Conservation (phyloP, 2,329 filamentous ascomycete species). For the Cryphonectria nitschkei region DNA sequence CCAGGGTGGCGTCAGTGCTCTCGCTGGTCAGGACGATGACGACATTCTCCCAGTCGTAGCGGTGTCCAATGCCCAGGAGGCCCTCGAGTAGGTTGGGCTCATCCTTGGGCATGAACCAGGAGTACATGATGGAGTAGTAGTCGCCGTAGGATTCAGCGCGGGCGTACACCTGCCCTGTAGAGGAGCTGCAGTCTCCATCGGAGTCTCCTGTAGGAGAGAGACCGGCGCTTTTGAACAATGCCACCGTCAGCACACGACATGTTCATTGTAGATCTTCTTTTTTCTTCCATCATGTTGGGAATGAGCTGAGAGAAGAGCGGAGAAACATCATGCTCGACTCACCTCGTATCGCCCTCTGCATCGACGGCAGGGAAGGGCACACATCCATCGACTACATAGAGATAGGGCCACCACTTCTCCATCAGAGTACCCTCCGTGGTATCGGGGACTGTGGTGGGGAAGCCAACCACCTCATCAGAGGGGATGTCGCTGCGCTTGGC, state of each 20-base stretch:
- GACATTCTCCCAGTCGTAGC: constrained; percentile 46
- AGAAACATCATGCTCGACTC: constrained; percentile 39
- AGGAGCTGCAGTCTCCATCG: constrained; percentile 39
- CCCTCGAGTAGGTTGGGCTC: constrained; percentile 35
- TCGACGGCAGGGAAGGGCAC: constrained; percentile 67
- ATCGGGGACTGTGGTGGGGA: constrained; percentile 55
- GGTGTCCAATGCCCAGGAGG: constrained; percentile 38
- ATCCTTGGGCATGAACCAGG: constrained; percentile 52
- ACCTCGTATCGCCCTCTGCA: constrained; percentile 60
- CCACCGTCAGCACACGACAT: background rate
- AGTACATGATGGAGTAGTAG: constrained; percentile 45
- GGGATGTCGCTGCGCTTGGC: constrained; percentile 35
- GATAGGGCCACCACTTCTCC: constrained; percentile 58
- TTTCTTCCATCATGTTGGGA: too few relatives aligned
- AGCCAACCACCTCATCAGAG: constrained; percentile 51
- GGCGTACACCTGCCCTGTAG: constrained; percentile 45
- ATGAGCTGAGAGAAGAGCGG: background rate
- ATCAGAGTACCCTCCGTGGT: constrained; percentile 51
- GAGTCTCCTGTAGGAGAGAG: constrained; percentile 38
- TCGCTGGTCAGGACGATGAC: constrained; percentile 39
- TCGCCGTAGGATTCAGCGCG: constrained; percentile 37
- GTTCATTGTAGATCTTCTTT: background rate
- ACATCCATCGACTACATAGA: constrained; percentile 61
- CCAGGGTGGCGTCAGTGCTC: constrained; percentile 37
- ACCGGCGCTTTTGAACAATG: constrained; percentile 38